Conservation (phyloP, 1,139 yeast species). For the Pichia kudriavzevii region DNA sequence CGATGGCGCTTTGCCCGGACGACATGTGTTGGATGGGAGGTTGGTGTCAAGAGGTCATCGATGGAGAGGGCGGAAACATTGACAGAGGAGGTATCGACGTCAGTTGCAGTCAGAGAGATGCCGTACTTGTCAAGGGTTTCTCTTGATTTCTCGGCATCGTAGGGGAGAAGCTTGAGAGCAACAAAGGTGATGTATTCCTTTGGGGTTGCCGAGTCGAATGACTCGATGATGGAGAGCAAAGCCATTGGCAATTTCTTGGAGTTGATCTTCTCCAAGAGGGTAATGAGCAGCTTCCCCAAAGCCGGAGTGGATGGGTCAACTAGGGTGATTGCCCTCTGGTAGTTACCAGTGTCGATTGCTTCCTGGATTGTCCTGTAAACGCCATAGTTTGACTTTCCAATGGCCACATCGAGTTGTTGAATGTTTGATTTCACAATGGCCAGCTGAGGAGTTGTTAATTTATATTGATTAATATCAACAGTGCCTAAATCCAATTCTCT, state of each 20-base stretch:
- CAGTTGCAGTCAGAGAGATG: too few species aligned
- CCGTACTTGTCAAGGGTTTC: too few species aligned
- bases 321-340: conserved; percentile 38
- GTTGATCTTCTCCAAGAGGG: conserved; percentile 38
- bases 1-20: conserved; percentile 31
- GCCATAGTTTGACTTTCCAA: too few species aligned
- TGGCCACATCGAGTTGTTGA: neutral
- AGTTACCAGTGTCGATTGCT: conserved; percentile 33
- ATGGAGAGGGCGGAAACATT: too few species aligned
- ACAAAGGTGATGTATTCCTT: too few species aligned
- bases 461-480: conserved; percentile 31
- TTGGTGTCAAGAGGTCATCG: too few species aligned
- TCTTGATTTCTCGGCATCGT: neutral
- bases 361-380: conserved; percentile 36
- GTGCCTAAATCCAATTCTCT: conserved; percentile 37
- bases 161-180: neutral
- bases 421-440: conserved; percentile 38
- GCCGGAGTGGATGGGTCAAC: conserved; percentile 41
- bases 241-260: conserved; percentile 25
- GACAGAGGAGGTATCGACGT: too few species aligned
- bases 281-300: conserved; percentile 38
- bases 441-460: conserved; percentile 40
- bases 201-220: too few species aligned
- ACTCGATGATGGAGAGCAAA: too few species aligned
- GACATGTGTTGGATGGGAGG: too few species aligned